These are phyloP conservation scores for Rhizomucor miehei DNA, from an alignment of 371 early-diverging fungal genomes.

Conservation along the genomic window DNA sequence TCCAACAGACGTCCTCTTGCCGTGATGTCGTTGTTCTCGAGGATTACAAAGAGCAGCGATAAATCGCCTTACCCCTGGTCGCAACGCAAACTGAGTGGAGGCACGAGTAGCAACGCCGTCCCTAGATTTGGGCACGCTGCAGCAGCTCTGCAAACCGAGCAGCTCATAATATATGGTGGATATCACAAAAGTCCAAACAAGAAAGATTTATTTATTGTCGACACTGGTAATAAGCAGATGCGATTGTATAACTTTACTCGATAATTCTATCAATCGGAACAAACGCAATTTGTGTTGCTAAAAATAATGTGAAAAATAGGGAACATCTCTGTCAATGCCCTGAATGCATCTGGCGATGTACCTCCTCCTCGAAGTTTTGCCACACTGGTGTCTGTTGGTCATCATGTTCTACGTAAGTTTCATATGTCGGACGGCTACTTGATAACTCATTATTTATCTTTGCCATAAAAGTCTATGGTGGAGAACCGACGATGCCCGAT, in stretches of 20 bases:
- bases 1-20: slow-evolving; percentile 5
- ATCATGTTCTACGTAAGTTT: slow-evolving; percentile 34
- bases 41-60: slow-evolving; percentile 46
- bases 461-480: slow-evolving; percentile 39
- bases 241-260: too few relatives aligned
- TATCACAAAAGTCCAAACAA: slow-evolving; percentile 36
- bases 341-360: slow-evolving; percentile 35
- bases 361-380: slow-evolving; percentile 34
- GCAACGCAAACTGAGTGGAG: slow-evolving; percentile 40
- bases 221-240: slow-evolving; percentile 47
- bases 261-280: neutral
- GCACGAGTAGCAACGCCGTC: slow-evolving; percentile 25
- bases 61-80: slow-evolving; percentile 52
- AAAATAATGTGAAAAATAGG: slow-evolving; percentile 15
- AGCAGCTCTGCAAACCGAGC: slow-evolving; percentile 44
- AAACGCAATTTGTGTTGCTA: neutral
- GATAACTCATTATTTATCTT: neutral
- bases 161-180: slow-evolving; percentile 61
- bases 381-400: slow-evolving; percentile 29
- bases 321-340: slow-evolving; percentile 27
- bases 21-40: slow-evolving; percentile 48
- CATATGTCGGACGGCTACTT: neutral
- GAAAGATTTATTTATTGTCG: slow-evolving; percentile 58
- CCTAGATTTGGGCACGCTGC: slow-evolving; percentile 64
- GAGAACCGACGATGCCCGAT: slow-evolving; percentile 34